Conservation (phyloP, 495 filamentous ascomycete species). For the Neurospora tetrasperma region DNA sequence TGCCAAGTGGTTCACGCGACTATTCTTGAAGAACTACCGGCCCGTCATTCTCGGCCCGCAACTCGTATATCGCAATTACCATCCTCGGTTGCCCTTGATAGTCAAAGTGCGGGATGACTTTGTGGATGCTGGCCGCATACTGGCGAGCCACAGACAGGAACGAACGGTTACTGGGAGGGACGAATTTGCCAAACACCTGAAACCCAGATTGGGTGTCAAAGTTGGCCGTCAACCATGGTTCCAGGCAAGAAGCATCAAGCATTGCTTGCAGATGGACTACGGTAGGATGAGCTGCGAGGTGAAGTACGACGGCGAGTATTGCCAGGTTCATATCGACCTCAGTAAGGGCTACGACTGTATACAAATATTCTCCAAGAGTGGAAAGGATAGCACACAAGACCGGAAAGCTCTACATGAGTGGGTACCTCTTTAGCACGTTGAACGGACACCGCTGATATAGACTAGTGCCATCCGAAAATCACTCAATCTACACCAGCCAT, state of each 20-base stretch:
- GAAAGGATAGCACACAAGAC: conserved; percentile 75
- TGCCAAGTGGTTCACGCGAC: conserved; percentile 80
- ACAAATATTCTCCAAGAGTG: conserved; percentile 83
- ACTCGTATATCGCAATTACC: conserved; percentile 39
- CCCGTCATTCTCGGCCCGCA: conserved; percentile 44
- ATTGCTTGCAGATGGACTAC: conserved; percentile 55
- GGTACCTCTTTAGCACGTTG: conserved; percentile 2
- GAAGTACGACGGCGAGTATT: conserved; percentile 85
- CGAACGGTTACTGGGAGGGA: conserved; percentile 14
- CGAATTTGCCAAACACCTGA: conserved; percentile 30
- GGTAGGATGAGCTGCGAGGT: conserved; percentile 62
- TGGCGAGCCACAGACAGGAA: conserved; percentile 12
- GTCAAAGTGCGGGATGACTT: conserved; percentile 55
- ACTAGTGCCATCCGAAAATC: conserved; percentile 40
- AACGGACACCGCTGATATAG: conserved; percentile 3
- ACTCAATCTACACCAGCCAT: conserved; percentile 43
- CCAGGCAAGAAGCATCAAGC: conserved; percentile 67
- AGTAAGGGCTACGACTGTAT: conserved; percentile 42
- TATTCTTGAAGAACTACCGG: conserved; percentile 66
- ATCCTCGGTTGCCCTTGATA: conserved; percentile 50
- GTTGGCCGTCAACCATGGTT: conserved; percentile 61
- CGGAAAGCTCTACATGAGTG: conserved; percentile 49
- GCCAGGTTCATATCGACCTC: conserved; percentile 74
- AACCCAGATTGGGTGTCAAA: conserved; percentile 59
- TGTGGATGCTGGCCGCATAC: conserved; percentile 22